Conservation (phyloP, 176 grass and related monocot species). For the Saccharum spontaneum region DNA sequence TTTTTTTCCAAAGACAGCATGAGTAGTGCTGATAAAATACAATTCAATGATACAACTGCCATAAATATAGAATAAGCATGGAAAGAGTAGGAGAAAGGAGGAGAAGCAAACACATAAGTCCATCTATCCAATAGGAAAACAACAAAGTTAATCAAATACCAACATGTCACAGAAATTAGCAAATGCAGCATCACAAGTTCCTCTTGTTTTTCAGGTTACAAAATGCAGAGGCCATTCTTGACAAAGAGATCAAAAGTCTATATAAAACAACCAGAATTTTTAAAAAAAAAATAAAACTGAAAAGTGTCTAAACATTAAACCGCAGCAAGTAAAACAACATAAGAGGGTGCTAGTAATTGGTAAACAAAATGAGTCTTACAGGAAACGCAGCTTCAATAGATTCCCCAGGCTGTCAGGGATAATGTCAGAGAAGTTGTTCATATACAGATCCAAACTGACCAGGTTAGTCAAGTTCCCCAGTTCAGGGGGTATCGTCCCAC, state of each 20-base stretch:
- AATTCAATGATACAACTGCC: background rate
- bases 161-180: background rate
- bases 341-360: background rate
- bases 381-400: conserved; percentile 69
- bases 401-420: conserved; percentile 67
- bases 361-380: conserved; percentile 52
- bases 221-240: conserved; percentile 16
- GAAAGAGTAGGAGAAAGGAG: background rate
- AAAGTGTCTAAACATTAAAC: conserved; percentile 26
- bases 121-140: background rate
- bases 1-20: background rate
- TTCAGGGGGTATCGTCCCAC: conserved; percentile 67
- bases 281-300: background rate
- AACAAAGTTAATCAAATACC: background rate
- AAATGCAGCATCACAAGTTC: conserved; percentile 11
- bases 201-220: background rate
- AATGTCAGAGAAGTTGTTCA: conserved; percentile 53
- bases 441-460: conserved; percentile 85
- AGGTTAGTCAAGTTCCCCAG: conserved; percentile 78
- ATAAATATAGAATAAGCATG: conserved; percentile 23
- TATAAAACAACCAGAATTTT: background rate
- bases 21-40: background rate
- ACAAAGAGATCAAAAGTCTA: conserved; percentile 11
- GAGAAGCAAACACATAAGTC: conserved; percentile 14
- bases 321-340: conserved; percentile 10